Evolutionary conservation across 495 filamentous ascomycete species (phyloP).

Genomic region (Aspergillus cristatus): DNA sequence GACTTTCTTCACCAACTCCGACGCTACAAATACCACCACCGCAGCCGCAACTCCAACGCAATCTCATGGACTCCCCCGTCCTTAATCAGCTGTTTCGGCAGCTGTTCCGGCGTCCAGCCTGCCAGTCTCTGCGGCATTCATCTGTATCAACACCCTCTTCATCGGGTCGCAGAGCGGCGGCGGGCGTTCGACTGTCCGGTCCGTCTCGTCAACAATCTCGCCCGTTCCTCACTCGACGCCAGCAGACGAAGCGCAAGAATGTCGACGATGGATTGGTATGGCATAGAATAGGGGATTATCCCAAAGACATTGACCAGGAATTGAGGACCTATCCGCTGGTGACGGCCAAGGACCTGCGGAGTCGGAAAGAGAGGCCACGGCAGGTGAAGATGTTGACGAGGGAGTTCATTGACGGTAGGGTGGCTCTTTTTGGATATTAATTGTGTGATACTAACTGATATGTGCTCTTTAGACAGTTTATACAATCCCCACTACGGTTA

Average conservation of each 20-base stretch:
- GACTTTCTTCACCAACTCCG: too few relatives aligned
- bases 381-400: slow-evolving; percentile 93
- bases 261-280: slow-evolving; percentile 42
- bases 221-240: slow-evolving; percentile 32
- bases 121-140: slow-evolving; percentile 44
- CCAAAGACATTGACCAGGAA: slow-evolving; percentile 68
- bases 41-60: slow-evolving; percentile 1
- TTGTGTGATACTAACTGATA: slow-evolving; percentile 5
- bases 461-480: slow-evolving; percentile 59
- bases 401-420: slow-evolving; percentile 91
- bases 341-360: slow-evolving; percentile 66
- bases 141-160: background rate
- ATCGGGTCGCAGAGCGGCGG: slow-evolving; percentile 6
- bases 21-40: too few relatives aligned
- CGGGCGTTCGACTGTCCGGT: slow-evolving; percentile 12
- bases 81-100: slow-evolving; percentile 72
- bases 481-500: slow-evolving; percentile 98
- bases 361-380: slow-evolving; percentile 63
- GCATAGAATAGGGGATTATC: slow-evolving; percentile 71
- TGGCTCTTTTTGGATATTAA: background rate
- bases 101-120: slow-evolving; percentile 63
- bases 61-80: slow-evolving; percentile 71
- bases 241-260: slow-evolving; percentile 21
- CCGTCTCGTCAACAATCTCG: slow-evolving; percentile 28
- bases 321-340: slow-evolving; percentile 73